phyloP scores from a whole-genome alignment of 768 basidiomycete species.

The Leccinum imitatum region DNA sequence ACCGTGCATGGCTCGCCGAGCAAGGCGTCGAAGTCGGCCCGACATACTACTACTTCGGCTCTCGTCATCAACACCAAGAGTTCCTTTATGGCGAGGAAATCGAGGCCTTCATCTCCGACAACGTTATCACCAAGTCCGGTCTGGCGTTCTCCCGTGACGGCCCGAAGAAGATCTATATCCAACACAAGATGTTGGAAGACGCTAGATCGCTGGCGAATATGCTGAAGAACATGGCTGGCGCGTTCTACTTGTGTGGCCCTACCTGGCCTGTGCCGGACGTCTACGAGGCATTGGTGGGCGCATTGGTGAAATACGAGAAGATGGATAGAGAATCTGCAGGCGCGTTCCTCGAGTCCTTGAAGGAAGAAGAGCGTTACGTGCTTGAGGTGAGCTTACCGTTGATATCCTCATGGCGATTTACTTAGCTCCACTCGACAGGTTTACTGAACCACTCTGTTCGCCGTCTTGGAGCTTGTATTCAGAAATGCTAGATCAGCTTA shows the following conservation, averaged over 20 bases:
- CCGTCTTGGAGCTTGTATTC: background rate
- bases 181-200: slow-evolving; percentile 97
- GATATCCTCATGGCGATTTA: background rate
- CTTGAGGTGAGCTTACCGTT: slow-evolving; percentile 59
- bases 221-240: slow-evolving; percentile 71
- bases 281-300: slow-evolving; percentile 85
- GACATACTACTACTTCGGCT: slow-evolving; percentile 97
- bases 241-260: slow-evolving; percentile 96
- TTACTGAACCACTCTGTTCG: slow-evolving; percentile 14
- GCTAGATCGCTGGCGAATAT: slow-evolving; percentile 71
- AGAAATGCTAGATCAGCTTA: background rate
- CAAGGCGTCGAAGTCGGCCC: slow-evolving; percentile 85
- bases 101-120: slow-evolving; percentile 86
- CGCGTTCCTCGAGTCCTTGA: slow-evolving; percentile 80
- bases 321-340: slow-evolving; percentile 66
- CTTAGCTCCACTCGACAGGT: slow-evolving; percentile 19
- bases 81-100: slow-evolving; percentile 97
- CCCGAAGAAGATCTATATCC: slow-evolving; percentile 93
- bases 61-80: slow-evolving; percentile 91
- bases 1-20: slow-evolving; percentile 79
- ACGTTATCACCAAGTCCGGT: slow-evolving; percentile 85
- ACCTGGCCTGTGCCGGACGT: slow-evolving; percentile 99
- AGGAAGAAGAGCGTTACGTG: slow-evolving; percentile 97
- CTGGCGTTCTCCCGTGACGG: slow-evolving; percentile 97
- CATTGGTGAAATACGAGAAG: slow-evolving; percentile 71